Conservation (phyloP, 1,284 basidiomycete genomes). For the Apiotrichum veenhuisii region DNA sequence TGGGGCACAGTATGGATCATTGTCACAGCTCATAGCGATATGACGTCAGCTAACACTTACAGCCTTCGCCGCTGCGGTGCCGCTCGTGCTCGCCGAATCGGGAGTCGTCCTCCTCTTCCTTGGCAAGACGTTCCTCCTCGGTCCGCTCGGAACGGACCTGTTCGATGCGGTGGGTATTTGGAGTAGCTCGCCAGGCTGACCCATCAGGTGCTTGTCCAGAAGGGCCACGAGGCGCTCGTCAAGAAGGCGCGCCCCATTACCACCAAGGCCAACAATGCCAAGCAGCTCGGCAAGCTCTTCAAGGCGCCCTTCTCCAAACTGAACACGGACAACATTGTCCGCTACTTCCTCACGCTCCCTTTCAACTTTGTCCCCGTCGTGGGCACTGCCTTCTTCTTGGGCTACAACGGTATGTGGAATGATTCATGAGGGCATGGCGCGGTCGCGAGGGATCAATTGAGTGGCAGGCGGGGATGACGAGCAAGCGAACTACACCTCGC, state of each 20-base stretch:
- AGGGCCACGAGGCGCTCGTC: constrained; percentile 48
- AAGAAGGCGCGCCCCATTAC: constrained; percentile 45
- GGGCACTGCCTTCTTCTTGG: constrained; percentile 61
- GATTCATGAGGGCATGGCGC: too few species aligned
- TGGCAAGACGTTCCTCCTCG: constrained; percentile 54
- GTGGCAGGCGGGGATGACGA: too few species aligned
- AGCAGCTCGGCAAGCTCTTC: constrained; percentile 46
- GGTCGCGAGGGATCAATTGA: too few species aligned
- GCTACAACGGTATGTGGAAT: constrained; percentile 45
- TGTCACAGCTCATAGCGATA: neutral
- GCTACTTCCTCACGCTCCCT: constrained; percentile 50
- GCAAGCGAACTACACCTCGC: too few species aligned
- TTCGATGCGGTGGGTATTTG: constrained; percentile 42
- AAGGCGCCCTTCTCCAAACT: constrained; percentile 45
- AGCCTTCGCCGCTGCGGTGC: constrained; percentile 51
- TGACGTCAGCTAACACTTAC: constrained; percentile 4
- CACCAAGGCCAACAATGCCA: constrained; percentile 23
- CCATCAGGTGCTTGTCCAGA: constrained; percentile 46
- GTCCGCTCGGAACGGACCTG: constrained; percentile 53
- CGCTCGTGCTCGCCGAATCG: constrained; percentile 51
- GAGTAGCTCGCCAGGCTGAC: constrained; percentile 1
- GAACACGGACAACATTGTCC: constrained; percentile 43
- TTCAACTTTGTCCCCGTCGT: constrained; percentile 64
- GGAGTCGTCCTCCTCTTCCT: constrained; percentile 54
- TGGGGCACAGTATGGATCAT: too few species aligned